Evolutionary conservation across 2,329 filamentous ascomycete species (phyloP).

Genomic region (Epichloe gansuensis): DNA sequence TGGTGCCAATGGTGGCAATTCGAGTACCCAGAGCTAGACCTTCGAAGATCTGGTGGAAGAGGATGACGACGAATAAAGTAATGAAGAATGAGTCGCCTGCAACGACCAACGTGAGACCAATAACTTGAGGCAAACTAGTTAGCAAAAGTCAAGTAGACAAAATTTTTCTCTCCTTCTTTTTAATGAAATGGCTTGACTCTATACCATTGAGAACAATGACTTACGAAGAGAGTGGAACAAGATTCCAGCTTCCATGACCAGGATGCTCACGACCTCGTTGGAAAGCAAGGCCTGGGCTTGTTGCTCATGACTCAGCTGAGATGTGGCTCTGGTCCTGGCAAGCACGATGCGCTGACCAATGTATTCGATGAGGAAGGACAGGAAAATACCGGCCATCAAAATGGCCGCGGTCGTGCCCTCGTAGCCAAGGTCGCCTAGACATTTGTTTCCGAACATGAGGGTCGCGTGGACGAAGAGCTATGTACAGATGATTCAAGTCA

Average conservation of each 20-base stretch:
- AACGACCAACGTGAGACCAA: constrained; percentile 52
- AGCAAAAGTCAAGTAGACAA: background rate
- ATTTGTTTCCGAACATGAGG: constrained; percentile 61
- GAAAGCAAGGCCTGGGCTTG: constrained; percentile 17
- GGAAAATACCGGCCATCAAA: constrained; percentile 60
- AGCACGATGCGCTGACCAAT: constrained; percentile 46
- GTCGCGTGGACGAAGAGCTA: constrained; percentile 63
- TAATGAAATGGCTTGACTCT: background rate
- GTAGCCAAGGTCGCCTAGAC: constrained; percentile 52
- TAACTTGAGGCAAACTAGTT: constrained; percentile 29
- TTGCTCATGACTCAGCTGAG: constrained; percentile 13
- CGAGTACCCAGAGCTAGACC: constrained; percentile 61
- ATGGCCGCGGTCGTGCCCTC: constrained; percentile 60
- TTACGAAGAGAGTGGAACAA: constrained; percentile 61
- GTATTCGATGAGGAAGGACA: constrained; percentile 63
- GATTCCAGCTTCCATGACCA: constrained; percentile 61
- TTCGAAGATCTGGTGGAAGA: constrained; percentile 72
- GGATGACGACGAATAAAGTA: constrained; percentile 52
- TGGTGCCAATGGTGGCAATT: constrained; percentile 46
- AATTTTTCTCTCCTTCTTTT: background rate
- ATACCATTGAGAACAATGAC: constrained; percentile 9
- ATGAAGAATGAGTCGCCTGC: constrained; percentile 43
- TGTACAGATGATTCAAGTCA: constrained; percentile 1
- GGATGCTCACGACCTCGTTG: constrained; percentile 45
- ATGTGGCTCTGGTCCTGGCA: constrained; percentile 19